Evolutionary conservation across 306 rosid species (phyloP).

Genomic region (Prunus fruticosa): DNA sequence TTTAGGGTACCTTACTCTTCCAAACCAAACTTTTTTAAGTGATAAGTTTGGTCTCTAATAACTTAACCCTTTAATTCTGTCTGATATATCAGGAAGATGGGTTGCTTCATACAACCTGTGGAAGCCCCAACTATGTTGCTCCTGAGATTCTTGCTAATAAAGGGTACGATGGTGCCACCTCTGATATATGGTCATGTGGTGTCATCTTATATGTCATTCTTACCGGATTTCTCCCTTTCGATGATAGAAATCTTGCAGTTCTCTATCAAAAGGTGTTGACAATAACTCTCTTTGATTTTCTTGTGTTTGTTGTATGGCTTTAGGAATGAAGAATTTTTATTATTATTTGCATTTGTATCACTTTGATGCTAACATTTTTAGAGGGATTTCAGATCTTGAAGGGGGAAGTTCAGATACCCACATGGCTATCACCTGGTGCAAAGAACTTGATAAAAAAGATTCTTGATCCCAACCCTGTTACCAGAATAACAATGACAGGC

Average conservation of each 20-base stretch:
- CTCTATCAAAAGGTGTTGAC: slow-evolving; percentile 79
- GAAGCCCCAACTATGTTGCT: slow-evolving; percentile 98
- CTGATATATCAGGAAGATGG: slow-evolving; percentile 68
- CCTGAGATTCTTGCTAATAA: slow-evolving; percentile 83
- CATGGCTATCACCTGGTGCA: slow-evolving; percentile 72
- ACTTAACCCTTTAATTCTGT: slow-evolving; percentile 2
- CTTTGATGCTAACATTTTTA: not conserved
- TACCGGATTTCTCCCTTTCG: slow-evolving; percentile 81
- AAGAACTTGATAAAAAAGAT: slow-evolving; percentile 62
- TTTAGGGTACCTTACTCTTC: slow-evolving; percentile 47
- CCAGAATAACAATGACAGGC: slow-evolving; percentile 56
- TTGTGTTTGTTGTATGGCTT: slow-evolving; percentile 4
- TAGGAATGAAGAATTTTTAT: not conserved
- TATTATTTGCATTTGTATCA: not conserved
- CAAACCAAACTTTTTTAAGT: not conserved
- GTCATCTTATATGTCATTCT: slow-evolving; percentile 77
- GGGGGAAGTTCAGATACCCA: slow-evolving; percentile 69
- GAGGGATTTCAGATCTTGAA: slow-evolving; percentile 57
- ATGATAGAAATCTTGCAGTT: slow-evolving; percentile 87
- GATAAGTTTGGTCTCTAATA: not conserved
- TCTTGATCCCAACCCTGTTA: slow-evolving; percentile 75
- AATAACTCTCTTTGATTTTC: not conserved
- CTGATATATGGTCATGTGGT: slow-evolving; percentile 94
- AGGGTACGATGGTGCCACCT: slow-evolving; percentile 85
- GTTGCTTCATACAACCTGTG: slow-evolving; percentile 92